phyloP scores from a whole-genome alignment of 1,284 basidiomycete species.

The Neonothopanus nambi region DNA sequence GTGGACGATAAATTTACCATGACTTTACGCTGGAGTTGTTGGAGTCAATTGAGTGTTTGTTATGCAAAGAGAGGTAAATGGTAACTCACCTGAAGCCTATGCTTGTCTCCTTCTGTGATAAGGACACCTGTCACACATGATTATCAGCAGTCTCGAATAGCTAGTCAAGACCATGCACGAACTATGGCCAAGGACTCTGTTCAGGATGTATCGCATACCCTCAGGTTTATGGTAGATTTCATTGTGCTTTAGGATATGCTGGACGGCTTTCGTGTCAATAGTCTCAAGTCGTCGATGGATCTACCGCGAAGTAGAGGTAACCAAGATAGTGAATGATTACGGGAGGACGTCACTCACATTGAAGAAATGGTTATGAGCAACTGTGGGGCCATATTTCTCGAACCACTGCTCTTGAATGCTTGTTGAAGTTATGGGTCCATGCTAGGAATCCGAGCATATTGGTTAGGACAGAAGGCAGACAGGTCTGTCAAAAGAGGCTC shows the following conservation, averaged over 20 bases:
- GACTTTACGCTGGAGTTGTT: slow-evolving; percentile 11
- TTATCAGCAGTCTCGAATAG: no score
- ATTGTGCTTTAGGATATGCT: slow-evolving; percentile 13
- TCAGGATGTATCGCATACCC: not conserved
- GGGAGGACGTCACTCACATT: not conserved
- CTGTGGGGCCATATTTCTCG: slow-evolving; percentile 9
- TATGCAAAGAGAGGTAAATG: not conserved
- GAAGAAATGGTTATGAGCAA: not conserved
- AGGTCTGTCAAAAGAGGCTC: not conserved
- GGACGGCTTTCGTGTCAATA: slow-evolving; percentile 14
- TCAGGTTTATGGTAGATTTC: slow-evolving; percentile 14
- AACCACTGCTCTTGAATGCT: slow-evolving; percentile 12
- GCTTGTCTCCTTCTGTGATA: slow-evolving; percentile 14
- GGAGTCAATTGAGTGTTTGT: not conserved
- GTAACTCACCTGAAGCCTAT: slow-evolving; percentile 14
- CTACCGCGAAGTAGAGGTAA: not conserved
- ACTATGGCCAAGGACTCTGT: slow-evolving; percentile 11
- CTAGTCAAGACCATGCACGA: not conserved
- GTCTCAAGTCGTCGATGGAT: slow-evolving; percentile 2
- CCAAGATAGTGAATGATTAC: not conserved
- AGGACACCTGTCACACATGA: slow-evolving; percentile 8
- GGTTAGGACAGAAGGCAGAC: not conserved
- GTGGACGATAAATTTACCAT: slow-evolving; percentile 7
- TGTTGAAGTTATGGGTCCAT: not conserved
- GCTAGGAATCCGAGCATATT: not conserved